phyloP scores from a whole-genome alignment of 345 rosid genomes.

The Boechera divaricarpa region DNA sequence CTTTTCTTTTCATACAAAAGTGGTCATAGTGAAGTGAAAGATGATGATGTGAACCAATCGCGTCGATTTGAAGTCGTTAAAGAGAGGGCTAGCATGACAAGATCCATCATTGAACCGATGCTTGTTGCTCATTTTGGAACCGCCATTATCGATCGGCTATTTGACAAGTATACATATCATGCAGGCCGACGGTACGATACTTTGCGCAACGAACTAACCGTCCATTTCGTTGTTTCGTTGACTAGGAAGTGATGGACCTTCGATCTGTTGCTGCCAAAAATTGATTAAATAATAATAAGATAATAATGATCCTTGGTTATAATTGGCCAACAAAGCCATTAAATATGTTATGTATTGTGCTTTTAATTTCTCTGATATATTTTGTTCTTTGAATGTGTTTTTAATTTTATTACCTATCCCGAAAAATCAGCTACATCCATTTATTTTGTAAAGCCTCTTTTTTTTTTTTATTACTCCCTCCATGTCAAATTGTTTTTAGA shows the following conservation, averaged over 20 bases:
- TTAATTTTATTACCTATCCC: no score
- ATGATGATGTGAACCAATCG: neutral
- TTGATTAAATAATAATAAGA: no score
- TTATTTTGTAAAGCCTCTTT: no score
- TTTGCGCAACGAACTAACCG: slow-evolving; percentile 1
- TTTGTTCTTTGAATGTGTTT: no score
- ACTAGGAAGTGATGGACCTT: neutral
- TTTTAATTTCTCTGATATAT: no score
- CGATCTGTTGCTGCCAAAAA: neutral
- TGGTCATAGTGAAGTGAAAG: slow-evolving; percentile 11
- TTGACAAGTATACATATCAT: neutral
- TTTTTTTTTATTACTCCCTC: no score
- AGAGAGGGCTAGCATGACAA: neutral
- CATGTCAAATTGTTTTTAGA: no score
- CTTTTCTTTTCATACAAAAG: slow-evolving; percentile 16
- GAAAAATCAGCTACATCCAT: no score
- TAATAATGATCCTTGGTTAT: no score
- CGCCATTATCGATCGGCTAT: neutral
- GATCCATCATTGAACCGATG: slow-evolving; percentile 14
- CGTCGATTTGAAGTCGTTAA: neutral
- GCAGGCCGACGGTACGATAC: neutral
- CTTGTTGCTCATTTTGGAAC: slow-evolving; percentile 15
- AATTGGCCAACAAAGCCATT: no score
- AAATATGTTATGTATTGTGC: no score
- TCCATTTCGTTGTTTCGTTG: neutral